phyloP scores from a whole-genome alignment of 139 green algal species.

The Desmodesmus armatus region DNA sequence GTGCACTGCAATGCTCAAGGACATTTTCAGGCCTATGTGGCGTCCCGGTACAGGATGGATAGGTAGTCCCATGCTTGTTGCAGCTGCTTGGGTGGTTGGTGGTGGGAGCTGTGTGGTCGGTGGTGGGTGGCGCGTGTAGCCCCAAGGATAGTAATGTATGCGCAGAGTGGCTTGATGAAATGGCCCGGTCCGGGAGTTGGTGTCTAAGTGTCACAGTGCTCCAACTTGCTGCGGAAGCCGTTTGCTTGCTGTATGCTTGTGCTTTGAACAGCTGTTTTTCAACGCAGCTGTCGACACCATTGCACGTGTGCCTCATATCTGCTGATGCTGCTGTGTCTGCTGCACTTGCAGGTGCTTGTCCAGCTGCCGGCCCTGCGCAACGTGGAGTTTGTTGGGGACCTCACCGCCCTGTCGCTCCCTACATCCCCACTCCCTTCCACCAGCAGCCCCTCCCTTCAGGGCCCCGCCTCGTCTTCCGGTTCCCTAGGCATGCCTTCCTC shows the following conservation, averaged over 20 bases:
- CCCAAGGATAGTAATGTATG: neutral
- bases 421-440: neutral
- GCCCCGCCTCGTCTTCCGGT: too few relatives aligned
- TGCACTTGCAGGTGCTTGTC: neutral
- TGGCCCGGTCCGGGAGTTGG: neutral
- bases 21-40: too few relatives aligned
- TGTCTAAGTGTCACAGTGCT: neutral
- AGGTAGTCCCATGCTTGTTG: neutral
- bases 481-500: too few relatives aligned
- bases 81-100: neutral
- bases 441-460: neutral
- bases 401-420: neutral
- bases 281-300: neutral
- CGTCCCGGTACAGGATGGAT: neutral
- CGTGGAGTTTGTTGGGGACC: constrained; percentile 15
- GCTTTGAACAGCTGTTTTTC: neutral
- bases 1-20: neutral
- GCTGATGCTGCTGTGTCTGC: neutral
- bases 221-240: neutral
- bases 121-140: neutral
- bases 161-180: neutral
- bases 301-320: neutral
- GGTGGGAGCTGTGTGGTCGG: neutral
- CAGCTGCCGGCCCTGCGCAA: neutral
- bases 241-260: neutral